Conservation (phyloP, 768 basidiomycete species). For the Glaciozyma antarctica region DNA sequence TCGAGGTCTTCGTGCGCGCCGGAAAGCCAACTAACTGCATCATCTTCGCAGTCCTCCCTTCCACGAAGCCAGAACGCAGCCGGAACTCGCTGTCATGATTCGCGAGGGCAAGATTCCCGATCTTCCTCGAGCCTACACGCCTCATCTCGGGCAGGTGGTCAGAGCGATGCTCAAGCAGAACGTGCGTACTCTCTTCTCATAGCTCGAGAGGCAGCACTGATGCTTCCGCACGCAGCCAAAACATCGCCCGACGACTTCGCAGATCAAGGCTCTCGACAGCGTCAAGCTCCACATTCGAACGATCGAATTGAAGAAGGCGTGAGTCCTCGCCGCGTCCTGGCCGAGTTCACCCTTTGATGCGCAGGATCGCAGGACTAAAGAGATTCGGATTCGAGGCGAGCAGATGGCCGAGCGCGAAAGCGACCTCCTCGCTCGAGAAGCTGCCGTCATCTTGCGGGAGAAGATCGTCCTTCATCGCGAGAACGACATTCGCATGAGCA, state of each 20-base stretch:
- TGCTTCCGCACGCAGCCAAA: slow-evolving; percentile 20
- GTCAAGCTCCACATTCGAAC: slow-evolving; percentile 31
- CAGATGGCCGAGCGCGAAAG: slow-evolving; percentile 30
- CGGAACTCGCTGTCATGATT: slow-evolving; percentile 71
- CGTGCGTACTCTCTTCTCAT: slow-evolving; percentile 42
- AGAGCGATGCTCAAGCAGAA: slow-evolving; percentile 80
- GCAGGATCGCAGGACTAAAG: slow-evolving; percentile 8
- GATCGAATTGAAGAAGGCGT: slow-evolving; percentile 28
- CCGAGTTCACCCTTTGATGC: too few relatives aligned
- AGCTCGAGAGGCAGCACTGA: background rate
- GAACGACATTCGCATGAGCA: slow-evolving; percentile 1
- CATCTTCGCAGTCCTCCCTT: slow-evolving; percentile 55
- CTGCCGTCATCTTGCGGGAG: slow-evolving; percentile 24
- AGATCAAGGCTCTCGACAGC: slow-evolving; percentile 31
- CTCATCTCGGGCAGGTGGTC: slow-evolving; percentile 60
- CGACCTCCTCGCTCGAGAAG: slow-evolving; percentile 28
- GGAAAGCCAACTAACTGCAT: background rate
- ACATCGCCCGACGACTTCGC: slow-evolving; percentile 30
- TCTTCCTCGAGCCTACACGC: slow-evolving; percentile 71
- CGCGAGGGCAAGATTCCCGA: slow-evolving; percentile 81
- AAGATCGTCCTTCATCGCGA: slow-evolving; percentile 17
- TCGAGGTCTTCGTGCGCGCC: background rate
- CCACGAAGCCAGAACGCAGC: slow-evolving; percentile 82
- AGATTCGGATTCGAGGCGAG: slow-evolving; percentile 21
- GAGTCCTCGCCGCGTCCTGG: background rate